Evolutionary conservation across 768 basidiomycete species (phyloP).

Genomic region (Panus rudis): DNA sequence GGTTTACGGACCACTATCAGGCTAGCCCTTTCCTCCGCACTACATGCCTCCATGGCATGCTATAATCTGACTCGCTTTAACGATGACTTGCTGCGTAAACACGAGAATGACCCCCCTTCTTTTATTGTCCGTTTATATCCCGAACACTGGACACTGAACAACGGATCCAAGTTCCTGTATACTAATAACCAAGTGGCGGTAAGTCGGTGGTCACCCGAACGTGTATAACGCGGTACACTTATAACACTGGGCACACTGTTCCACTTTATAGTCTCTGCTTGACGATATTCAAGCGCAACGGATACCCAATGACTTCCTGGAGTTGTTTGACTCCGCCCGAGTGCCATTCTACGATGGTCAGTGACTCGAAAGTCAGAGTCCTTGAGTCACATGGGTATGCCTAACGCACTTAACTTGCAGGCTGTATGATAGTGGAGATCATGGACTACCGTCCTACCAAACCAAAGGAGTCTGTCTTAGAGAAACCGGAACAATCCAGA

Average conservation of each 20-base stretch:
- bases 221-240: neutral
- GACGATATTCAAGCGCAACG: conserved; percentile 79
- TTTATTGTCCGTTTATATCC: conserved; percentile 73
- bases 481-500: conserved; percentile 56
- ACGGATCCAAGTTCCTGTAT: conserved; percentile 75
- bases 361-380: conserved; percentile 14
- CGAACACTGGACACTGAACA: conserved; percentile 80
- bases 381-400: neutral
- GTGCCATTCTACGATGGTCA: conserved; percentile 82
- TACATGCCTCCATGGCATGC: conserved; percentile 42
- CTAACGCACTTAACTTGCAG: conserved; percentile 28
- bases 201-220: no score
- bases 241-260: neutral
- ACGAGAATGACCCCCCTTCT: conserved; percentile 55
- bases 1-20: no score
- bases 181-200: conserved; percentile 71
- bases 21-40: neutral
- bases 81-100: conserved; percentile 52
- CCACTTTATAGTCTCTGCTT: conserved; percentile 59
- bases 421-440: conserved; percentile 81
- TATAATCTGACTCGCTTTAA: conserved; percentile 70
- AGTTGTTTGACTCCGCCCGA: conserved; percentile 64
- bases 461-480: conserved; percentile 48
- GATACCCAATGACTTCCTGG: conserved; percentile 82
- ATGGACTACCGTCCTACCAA: conserved; percentile 65